Conservation (phyloP, 768 basidiomycete genomes). For the Phanerochaete sordida region DNA sequence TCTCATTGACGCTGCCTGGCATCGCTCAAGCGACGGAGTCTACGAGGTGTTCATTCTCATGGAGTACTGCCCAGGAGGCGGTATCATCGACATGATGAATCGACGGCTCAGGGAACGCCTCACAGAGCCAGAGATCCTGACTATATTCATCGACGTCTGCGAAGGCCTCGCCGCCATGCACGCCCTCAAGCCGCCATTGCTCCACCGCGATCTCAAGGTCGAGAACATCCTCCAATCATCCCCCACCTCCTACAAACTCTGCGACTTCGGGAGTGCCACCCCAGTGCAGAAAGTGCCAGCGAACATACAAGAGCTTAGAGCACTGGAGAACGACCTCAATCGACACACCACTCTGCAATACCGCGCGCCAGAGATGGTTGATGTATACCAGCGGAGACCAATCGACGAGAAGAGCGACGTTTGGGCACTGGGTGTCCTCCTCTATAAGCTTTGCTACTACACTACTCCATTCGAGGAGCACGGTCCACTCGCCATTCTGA, state of each 20-base stretch:
- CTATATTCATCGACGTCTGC: slow-evolving; percentile 97
- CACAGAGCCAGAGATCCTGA: slow-evolving; percentile 93
- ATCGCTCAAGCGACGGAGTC: slow-evolving; percentile 74
- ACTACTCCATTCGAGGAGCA: slow-evolving; percentile 99
- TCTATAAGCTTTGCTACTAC: slow-evolving; percentile 99
- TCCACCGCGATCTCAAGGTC: slow-evolving; percentile 98
- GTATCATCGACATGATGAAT: slow-evolving; percentile 99
- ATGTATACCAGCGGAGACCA: slow-evolving; percentile 76
- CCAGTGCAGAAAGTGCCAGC: slow-evolving; percentile 72
- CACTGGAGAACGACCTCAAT: slow-evolving; percentile 87
- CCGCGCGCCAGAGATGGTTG: slow-evolving; percentile 98
- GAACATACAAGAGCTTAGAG: slow-evolving; percentile 79
- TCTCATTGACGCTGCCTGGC: slow-evolving; percentile 93
- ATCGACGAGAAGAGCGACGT: slow-evolving; percentile 95
- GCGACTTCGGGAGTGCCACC: slow-evolving; percentile 95
- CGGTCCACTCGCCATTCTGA: slow-evolving; percentile 92
- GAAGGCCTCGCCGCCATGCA: slow-evolving; percentile 98
- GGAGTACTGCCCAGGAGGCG: slow-evolving; percentile 98
- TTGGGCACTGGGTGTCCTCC: slow-evolving; percentile 94
- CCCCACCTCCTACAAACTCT: slow-evolving; percentile 84
- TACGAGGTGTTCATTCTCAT: slow-evolving; percentile 98
- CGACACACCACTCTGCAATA: slow-evolving; percentile 96
- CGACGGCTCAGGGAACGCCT: slow-evolving; percentile 90
- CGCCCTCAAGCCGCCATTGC: slow-evolving; percentile 79
- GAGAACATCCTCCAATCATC: slow-evolving; percentile 96